phyloP scores from a whole-genome alignment of 2,329 filamentous ascomycete species.

The Sarocladiaceae sp. region DNA sequence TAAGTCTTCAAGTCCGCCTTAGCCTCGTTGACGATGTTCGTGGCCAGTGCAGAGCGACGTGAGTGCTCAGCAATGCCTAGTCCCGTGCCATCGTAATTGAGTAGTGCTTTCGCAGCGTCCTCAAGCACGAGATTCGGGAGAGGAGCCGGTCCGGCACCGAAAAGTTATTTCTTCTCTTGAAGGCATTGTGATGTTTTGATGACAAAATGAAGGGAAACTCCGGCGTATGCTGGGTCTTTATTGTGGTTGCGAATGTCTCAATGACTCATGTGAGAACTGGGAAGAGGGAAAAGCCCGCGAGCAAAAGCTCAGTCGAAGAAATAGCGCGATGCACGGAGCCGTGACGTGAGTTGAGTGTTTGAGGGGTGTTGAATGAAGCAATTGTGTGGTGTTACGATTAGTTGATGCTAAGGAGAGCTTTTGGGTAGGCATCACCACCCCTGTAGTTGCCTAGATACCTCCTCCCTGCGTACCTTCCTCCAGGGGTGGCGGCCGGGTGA shows the following conservation, averaged over 20 bases:
- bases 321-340: too few species aligned
- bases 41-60: slow-evolving; percentile 77
- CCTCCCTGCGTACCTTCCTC: too few species aligned
- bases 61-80: slow-evolving; percentile 87
- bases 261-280: neutral
- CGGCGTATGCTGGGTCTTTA: too few species aligned
- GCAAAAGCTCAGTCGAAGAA: neutral
- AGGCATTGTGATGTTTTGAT: slow-evolving; percentile 66
- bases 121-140: slow-evolving; percentile 80
- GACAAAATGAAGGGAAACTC: too few species aligned
- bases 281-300: neutral
- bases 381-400: too few species aligned
- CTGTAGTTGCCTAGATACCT: too few species aligned
- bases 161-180: slow-evolving; percentile 69
- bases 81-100: slow-evolving; percentile 78
- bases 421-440: too few species aligned
- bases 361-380: too few species aligned
- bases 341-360: too few species aligned
- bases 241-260: neutral
- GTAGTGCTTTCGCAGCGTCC: slow-evolving; percentile 67
- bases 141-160: slow-evolving; percentile 85
- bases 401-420: too few species aligned
- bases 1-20: slow-evolving; percentile 70
- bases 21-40: slow-evolving; percentile 72
- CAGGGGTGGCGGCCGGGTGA: too few species aligned